Percentiles rank a stretch among this genome's conserved stretches.
These are phyloP conservation scores for Clavaria fumosa DNA, from an alignment of 768 basidiomycete species.

Conservation along the genomic window DNA sequence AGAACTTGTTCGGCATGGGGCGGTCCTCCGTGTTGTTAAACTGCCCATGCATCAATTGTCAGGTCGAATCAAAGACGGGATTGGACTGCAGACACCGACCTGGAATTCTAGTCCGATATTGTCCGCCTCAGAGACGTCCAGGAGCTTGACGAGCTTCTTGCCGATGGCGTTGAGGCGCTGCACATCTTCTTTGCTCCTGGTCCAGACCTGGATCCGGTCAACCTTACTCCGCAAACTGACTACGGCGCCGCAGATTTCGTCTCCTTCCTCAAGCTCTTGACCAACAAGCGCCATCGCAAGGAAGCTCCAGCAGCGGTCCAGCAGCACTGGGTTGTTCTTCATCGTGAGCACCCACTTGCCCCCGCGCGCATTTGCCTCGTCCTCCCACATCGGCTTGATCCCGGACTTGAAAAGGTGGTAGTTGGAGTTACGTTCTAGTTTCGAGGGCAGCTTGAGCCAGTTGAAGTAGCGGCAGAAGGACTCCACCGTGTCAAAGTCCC, in stretches of 20 bases:
- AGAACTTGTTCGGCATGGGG: conserved; percentile 67
- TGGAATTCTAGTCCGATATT: conserved; percentile 84
- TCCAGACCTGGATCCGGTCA: conserved; percentile 89
- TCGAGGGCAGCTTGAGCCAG: conserved; percentile 85
- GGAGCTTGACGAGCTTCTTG: conserved; percentile 62
- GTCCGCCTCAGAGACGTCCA: conserved; percentile 75
- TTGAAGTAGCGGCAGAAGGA: conserved; percentile 86
- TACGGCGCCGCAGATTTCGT: conserved; percentile 75
- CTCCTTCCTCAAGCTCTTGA: conserved; percentile 56
- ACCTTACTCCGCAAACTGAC: conserved; percentile 78
- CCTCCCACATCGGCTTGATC: conserved; percentile 98
- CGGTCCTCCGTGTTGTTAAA: conserved; percentile 85
- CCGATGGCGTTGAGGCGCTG: conserved; percentile 76
- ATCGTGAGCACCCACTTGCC: conserved; percentile 95
- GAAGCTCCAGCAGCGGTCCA: conserved; percentile 86
- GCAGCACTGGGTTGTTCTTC: conserved; percentile 61
- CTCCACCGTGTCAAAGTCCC: conserved; percentile 84
- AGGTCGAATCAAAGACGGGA: too few species aligned
- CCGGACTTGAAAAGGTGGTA: conserved; percentile 92
- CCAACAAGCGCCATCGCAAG: conserved; percentile 86
- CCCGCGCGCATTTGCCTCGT: conserved; percentile 77
- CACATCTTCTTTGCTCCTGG: conserved; percentile 70
- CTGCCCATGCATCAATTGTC: too few species aligned
- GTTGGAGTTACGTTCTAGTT: conserved; percentile 80
- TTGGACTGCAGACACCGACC: too few species aligned